A percentile compares a stretch with the other conserved stretches of the same genome.
Conservation (phyloP, 2,329 filamentous ascomycete species). For the Ascochyta viciae-villosae region DNA sequence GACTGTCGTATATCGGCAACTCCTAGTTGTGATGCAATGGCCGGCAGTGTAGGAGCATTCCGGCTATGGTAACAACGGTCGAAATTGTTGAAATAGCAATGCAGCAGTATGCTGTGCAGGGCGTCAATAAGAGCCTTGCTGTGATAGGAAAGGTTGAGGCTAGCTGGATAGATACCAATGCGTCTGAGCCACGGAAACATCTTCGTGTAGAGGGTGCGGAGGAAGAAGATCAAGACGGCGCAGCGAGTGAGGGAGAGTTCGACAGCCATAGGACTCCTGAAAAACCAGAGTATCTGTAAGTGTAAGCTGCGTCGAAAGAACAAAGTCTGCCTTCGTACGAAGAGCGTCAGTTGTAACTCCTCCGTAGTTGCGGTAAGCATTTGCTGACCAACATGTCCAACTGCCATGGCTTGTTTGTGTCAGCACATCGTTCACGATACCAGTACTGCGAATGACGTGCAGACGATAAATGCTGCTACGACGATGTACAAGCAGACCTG, state of each 20-base stretch:
- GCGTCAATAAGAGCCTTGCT: conserved; percentile 19
- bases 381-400: conserved; percentile 24
- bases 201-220: conserved; percentile 33
- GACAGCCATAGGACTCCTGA: conserved; percentile 28
- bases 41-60: conserved; percentile 29
- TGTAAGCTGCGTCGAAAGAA: conserved; percentile 7
- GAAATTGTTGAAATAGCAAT: conserved; percentile 20
- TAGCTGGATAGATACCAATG: conserved; percentile 23
- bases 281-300: conserved; percentile 32
- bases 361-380: conserved; percentile 6
- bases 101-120: conserved; percentile 24
- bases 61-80: conserved; percentile 15
- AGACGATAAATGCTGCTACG: conserved; percentile 21
- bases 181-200: conserved; percentile 27
- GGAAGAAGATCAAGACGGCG: conserved; percentile 36
- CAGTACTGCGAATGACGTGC: conserved; percentile 13
- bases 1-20: conserved; percentile 19
- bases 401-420: conserved; percentile 21
- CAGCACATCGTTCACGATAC: background rate
- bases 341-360: conserved; percentile 22
- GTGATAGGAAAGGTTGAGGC: background rate
- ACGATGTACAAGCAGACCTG: conserved; percentile 29
- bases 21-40: conserved; percentile 34
- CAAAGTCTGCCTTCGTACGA: conserved; percentile 16
- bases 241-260: conserved; percentile 27